Percentiles rank a stretch among this genome's conserved stretches.
Evolutionary conservation across 192 early-diverging fungal genomes (phyloP).

Genomic region (Entophlyctis helioformis): DNA sequence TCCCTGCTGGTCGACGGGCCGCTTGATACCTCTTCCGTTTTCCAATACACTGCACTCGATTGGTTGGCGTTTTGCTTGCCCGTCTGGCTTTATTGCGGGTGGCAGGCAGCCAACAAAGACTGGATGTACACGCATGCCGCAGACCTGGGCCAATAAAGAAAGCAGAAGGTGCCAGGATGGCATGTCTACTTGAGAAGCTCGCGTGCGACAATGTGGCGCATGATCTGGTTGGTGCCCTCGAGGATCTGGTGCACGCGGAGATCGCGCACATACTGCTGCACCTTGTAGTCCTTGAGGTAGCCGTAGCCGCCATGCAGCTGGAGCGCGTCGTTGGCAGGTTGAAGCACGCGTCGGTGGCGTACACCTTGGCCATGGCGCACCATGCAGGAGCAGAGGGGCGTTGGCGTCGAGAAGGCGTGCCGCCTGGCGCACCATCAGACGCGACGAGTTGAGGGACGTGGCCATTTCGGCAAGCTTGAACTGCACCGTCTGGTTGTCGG

Average conservation of each 20-base stretch:
- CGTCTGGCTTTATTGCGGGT: too few relatives aligned
- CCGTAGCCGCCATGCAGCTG: slow-evolving; percentile 49
- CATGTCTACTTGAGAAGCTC: slow-evolving; percentile 33
- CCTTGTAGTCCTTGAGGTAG: slow-evolving; percentile 47
- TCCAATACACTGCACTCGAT: too few relatives aligned
- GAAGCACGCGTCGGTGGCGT: slow-evolving; percentile 42
- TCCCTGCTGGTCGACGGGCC: too few relatives aligned
- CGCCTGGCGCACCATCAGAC: slow-evolving; percentile 35
- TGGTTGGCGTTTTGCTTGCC: too few relatives aligned
- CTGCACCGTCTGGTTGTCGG: slow-evolving; percentile 31
- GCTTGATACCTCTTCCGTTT: too few relatives aligned
- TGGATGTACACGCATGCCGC: too few relatives aligned
- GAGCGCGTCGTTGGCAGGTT: slow-evolving; percentile 30
- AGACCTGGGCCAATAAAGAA: too few relatives aligned
- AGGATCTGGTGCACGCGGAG: slow-evolving; percentile 46
- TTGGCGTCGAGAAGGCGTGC: slow-evolving; percentile 31
- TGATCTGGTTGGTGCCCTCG: slow-evolving; percentile 49
- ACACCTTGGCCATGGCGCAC: slow-evolving; percentile 48
- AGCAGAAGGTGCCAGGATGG: too few relatives aligned
- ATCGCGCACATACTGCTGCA: slow-evolving; percentile 45
- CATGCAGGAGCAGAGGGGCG: slow-evolving; percentile 19
- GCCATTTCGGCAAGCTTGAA: slow-evolving; percentile 51
- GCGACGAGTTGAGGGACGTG: slow-evolving; percentile 25
- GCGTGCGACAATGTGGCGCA: slow-evolving; percentile 42
- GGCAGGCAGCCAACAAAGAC: too few relatives aligned